Evolutionary conservation across 257 asterid species (phyloP).

Genomic region (Haberlea rhodopensis): DNA sequence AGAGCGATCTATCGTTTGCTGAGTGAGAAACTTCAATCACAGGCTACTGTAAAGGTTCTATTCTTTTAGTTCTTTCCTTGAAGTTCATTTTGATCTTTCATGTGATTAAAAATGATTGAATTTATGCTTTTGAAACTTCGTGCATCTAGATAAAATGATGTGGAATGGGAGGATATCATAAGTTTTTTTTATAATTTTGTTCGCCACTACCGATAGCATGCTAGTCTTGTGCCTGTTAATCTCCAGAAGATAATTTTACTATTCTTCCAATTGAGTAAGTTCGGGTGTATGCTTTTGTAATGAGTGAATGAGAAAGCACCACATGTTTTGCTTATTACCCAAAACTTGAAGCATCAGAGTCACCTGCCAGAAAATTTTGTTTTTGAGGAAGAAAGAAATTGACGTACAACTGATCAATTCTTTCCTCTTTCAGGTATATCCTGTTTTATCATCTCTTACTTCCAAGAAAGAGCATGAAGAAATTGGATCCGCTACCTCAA

Average conservation of each 20-base stretch:
- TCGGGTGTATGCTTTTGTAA: neutral
- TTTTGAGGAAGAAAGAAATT: constrained; percentile 6
- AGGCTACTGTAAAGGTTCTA: constrained; percentile 34
- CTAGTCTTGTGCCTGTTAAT: neutral
- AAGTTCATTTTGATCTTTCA: constrained; percentile 7
- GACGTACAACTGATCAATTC: neutral
- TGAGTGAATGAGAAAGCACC: constrained; percentile 8
- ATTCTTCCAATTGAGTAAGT: neutral
- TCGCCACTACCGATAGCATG: too few relatives aligned
- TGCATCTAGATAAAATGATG: neutral
- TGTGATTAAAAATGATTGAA: neutral
- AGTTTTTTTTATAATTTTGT: too few relatives aligned
- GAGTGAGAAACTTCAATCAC: constrained; percentile 45
- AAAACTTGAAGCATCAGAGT: neutral
- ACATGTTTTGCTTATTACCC: neutral
- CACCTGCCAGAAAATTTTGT: neutral
- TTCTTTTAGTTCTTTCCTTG: constrained; percentile 5
- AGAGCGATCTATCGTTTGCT: constrained; percentile 47
- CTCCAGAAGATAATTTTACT: neutral
- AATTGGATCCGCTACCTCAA: constrained; percentile 39
- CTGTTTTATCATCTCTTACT: constrained; percentile 34
- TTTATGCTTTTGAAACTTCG: constrained; percentile 4
- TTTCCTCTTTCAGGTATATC: constrained; percentile 36
- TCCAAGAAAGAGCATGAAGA: constrained; percentile 44
- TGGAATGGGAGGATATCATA: neutral